phyloP scores from a whole-genome alignment of 2,329 filamentous ascomycete genomes.

The Ceratocystis colombiana region DNA sequence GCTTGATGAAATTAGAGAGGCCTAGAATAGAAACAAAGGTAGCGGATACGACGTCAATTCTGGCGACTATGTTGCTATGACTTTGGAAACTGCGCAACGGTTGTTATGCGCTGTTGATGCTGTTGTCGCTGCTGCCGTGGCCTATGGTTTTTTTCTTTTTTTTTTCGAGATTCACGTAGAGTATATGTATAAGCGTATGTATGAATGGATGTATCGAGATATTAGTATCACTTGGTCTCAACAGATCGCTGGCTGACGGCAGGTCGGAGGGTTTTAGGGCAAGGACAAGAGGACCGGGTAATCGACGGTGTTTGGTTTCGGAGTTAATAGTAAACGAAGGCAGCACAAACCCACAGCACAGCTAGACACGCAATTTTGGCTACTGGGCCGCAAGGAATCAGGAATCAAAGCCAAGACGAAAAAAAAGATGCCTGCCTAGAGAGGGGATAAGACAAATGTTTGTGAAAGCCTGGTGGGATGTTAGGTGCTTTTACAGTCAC shows the following conservation, averaged over 20 bases:
- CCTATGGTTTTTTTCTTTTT: neutral
- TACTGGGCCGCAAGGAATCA: neutral
- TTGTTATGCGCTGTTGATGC: too few relatives aligned
- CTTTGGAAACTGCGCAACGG: neutral
- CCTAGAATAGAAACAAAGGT: neutral
- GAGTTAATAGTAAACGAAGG: conserved; percentile 5
- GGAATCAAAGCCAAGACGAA: conserved; percentile 2
- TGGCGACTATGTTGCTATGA: neutral
- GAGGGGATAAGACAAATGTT: neutral
- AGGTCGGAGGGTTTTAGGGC: neutral
- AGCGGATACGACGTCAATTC: neutral
- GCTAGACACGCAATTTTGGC: neutral
- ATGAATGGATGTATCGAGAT: neutral
- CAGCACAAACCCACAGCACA: neutral
- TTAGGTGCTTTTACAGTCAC: too few relatives aligned
- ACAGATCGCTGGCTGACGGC: neutral
- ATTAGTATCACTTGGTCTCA: too few relatives aligned
- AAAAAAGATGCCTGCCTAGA: conserved; percentile 2
- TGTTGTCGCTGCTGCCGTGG: too few relatives aligned
- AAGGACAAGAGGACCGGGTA: neutral
- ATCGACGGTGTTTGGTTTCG: neutral
- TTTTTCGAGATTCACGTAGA: neutral
- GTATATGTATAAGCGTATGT: neutral
- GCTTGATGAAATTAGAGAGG: neutral
- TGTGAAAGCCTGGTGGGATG: neutral